Base-by-base conservation (phyloP, 2,329 filamentous ascomycete species). In the Aspergillus jensenii region DNA sequence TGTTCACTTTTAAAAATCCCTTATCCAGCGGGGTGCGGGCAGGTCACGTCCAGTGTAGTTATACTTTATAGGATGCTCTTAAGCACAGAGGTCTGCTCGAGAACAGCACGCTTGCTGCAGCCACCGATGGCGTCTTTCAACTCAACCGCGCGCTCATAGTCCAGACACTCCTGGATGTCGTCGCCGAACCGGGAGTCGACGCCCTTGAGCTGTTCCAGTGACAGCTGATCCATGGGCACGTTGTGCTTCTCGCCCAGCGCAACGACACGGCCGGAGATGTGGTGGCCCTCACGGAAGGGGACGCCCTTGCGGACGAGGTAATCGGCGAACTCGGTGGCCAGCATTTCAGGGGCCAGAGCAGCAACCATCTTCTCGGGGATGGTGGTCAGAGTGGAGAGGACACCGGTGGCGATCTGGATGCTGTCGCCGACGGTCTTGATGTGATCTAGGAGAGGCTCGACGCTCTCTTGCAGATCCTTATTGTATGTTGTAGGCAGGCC, bases 381-480 rank as follows among this genome's bases (percentile, higher is more conserved):
- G 61, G 89, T 82, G 6, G 79, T 84, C 11, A 96, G 79, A 0
- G 90, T 96, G 1, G 86, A 85, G 4, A 96, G 80, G 5, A 96
- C 88, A 55, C 92, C 90, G 23, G 89, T 90, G 27, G 90, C 90
- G 66, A 96, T 96, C 74, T 89, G 86, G 55, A 96, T 83, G 69
- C 89, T 91, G 79, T 96, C 89, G 56, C 83, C 84, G 61, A 95
- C 82, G 6, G 90, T 93, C 82, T 92, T 90, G 75, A 93, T 84
- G 72, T 88, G 85, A 74, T 96, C 90, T 49, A 96, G 84, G 77
- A 96, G 86, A n/a, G 89, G 88, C 80, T 96, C 89, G 61, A 90
- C 87, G 58, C 86, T 88, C 77, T 96, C 91, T 76, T 96, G 91
- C n/a, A 96, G 77, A 74, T 96, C 91, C 77, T 96, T 96, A 81